Conservation (phyloP, 2,329 filamentous ascomycete genomes). For the Neoarthrinium moseri region DNA sequence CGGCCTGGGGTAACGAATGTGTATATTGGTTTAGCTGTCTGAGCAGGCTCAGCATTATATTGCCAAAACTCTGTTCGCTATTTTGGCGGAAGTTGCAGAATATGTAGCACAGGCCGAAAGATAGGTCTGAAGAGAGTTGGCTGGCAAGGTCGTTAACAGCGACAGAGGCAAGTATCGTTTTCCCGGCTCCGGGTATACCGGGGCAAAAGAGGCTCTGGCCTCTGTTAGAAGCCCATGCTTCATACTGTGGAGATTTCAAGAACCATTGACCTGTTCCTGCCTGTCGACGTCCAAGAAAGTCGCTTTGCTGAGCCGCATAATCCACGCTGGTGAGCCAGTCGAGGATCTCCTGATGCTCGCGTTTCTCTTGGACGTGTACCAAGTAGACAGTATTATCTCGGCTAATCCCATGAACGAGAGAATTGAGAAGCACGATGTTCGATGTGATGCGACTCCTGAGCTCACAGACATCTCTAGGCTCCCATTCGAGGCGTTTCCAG, state of each 20-base stretch:
- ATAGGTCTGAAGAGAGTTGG: not conserved
- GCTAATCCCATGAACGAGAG: not conserved
- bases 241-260: constrained; percentile 32
- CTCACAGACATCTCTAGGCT: not conserved
- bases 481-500: not conserved
- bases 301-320: constrained; percentile 36
- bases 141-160: not conserved
- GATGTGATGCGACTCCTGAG: not conserved
- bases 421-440: not conserved
- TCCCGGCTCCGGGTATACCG: constrained; percentile 24
- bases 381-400: not conserved
- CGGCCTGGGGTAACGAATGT: not conserved
- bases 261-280: constrained; percentile 44
- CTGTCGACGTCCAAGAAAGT: constrained; percentile 34
- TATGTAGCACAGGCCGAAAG: not conserved
- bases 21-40: not conserved
- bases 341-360: constrained; percentile 19
- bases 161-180: constrained; percentile 13
- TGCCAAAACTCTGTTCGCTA: not conserved
- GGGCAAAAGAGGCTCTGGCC: constrained; percentile 38
- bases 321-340: constrained; percentile 38
- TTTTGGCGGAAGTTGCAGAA: not conserved
- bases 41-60: not conserved
- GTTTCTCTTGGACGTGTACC: not conserved
- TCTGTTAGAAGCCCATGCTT: constrained; percentile 22